Conservation (phyloP, 2,329 filamentous ascomycete genomes). For the Ophiostoma triangulosporum region DNA sequence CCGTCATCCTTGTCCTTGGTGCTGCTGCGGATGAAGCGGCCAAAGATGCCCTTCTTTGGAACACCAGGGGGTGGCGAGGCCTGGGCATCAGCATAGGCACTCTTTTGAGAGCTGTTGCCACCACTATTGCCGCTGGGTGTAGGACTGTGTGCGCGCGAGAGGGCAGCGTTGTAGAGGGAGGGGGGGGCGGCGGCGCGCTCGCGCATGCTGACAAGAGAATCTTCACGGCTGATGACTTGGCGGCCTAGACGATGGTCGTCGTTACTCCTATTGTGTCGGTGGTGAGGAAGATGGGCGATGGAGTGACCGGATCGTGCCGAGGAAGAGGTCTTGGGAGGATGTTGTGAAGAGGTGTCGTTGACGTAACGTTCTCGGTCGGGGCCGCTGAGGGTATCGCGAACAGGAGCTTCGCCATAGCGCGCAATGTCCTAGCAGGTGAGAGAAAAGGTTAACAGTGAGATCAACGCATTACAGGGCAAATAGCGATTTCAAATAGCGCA, state of each 20-base stretch:
- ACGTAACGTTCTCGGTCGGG: constrained; percentile 56
- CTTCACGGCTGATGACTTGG: constrained; percentile 64
- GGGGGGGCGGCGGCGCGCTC: constrained; percentile 28
- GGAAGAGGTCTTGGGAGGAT: constrained; percentile 47
- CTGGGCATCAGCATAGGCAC: constrained; percentile 36
- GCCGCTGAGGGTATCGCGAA: constrained; percentile 54
- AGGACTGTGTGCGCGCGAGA: constrained; percentile 62
- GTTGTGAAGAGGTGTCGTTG: constrained; percentile 32
- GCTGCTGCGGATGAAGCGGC: constrained; percentile 40
- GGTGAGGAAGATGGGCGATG: constrained; percentile 45
- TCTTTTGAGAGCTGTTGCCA: constrained; percentile 24
- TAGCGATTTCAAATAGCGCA: no score
- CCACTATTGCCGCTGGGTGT: constrained; percentile 59
- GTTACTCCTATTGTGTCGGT: constrained; percentile 55
- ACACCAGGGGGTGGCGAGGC: constrained; percentile 43
- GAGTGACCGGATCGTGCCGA: constrained; percentile 46
- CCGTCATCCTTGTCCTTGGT: constrained; percentile 41
- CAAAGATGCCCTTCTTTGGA: constrained; percentile 37
- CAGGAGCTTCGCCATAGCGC: constrained; percentile 64
- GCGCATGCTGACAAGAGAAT: constrained; percentile 45
- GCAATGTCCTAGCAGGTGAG: constrained; percentile 49
- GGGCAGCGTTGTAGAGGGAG: constrained; percentile 28
- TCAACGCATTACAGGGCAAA: neutral
- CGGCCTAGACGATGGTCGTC: constrained; percentile 53
- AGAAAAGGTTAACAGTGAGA: neutral